Conservation (phyloP, 225 moss, liverwort and hornwort genomes). For the Physcomitrium patens region DNA sequence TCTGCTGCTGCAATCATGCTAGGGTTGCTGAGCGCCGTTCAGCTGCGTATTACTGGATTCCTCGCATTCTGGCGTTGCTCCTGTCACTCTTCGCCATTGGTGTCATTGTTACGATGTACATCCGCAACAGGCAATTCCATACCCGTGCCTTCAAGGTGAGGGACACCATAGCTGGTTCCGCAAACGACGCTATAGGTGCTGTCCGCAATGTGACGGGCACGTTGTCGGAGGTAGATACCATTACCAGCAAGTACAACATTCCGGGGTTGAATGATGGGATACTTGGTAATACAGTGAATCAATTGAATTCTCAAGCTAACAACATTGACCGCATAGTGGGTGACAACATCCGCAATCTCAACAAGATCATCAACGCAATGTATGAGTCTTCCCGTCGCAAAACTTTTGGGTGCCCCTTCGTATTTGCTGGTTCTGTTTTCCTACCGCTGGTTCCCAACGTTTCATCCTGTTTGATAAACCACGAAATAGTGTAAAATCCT, state of each 20-base stretch:
- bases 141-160: slow-evolving; percentile 50
- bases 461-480: too few species aligned
- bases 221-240: slow-evolving; percentile 34
- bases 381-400: slow-evolving; percentile 26
- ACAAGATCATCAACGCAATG: slow-evolving; percentile 47
- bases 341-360: slow-evolving; percentile 33
- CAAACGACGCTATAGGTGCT: slow-evolving; percentile 43
- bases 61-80: slow-evolving; percentile 39
- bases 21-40: slow-evolving; percentile 29
- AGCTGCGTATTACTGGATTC: slow-evolving; percentile 39
- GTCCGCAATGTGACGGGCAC: slow-evolving; percentile 40
- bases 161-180: slow-evolving; percentile 38
- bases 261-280: slow-evolving; percentile 28
- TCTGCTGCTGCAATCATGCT: slow-evolving; percentile 41
- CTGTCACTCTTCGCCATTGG: slow-evolving; percentile 51
- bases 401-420: too few species aligned
- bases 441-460: too few species aligned
- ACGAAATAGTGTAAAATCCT: background rate
- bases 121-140: slow-evolving; percentile 50
- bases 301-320: slow-evolving; percentile 37
- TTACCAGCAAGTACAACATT: slow-evolving; percentile 39
- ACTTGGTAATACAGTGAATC: slow-evolving; percentile 34
- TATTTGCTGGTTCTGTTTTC: too few species aligned
- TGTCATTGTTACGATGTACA: slow-evolving; percentile 42
- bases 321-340: slow-evolving; percentile 40